Evolutionary conservation across 176 grass and related monocot species (phyloP).

Genomic region (Oropetium thomaeum): DNA sequence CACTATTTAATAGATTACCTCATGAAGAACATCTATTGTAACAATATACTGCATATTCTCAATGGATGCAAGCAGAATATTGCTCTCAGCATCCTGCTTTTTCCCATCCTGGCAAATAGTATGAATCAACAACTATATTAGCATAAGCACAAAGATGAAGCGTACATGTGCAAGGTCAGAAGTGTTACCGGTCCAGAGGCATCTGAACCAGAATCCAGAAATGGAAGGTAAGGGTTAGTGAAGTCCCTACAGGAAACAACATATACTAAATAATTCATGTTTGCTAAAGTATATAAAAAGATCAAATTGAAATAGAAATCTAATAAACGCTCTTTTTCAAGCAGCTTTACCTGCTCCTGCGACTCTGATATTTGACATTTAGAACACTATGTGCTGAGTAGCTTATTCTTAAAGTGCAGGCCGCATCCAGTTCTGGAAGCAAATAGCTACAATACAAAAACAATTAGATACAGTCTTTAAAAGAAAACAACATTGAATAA

Average conservation of each 20-base stretch:
- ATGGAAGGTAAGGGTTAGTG: conserved; percentile 95
- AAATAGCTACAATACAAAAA: conserved; percentile 71
- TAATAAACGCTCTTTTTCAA: conserved; percentile 11
- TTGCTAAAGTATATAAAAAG: not conserved
- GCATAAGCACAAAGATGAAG: conserved; percentile 24
- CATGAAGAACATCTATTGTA: conserved; percentile 94
- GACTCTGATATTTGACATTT: conserved; percentile 93
- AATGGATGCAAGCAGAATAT: conserved; percentile 89
- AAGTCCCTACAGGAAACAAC: conserved; percentile 63
- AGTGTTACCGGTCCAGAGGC: conserved; percentile 57
- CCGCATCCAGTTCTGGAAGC: conserved; percentile 66
- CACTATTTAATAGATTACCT: conserved; percentile 48
- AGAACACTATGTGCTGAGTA: conserved; percentile 97
- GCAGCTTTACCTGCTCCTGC: conserved; percentile 74
- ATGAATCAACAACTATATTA: conserved; percentile 23
- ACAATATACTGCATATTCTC: conserved; percentile 99
- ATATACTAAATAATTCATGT: conserved; percentile 1
- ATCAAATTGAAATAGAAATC: not conserved
- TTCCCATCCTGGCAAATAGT: conserved; percentile 55
- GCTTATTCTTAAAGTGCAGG: conserved; percentile 78
- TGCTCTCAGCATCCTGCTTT: conserved; percentile 82
- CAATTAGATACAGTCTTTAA: conserved; percentile 14
- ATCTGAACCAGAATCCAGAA: conserved; percentile 80
- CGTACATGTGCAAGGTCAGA: conserved; percentile 14
- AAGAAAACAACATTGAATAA: conserved; percentile 21